A percentile compares a stretch with the other conserved stretches of the same genome.
Conservation (phyloP, 73 alveolate species). For the Stentor coeruleus region DNA sequence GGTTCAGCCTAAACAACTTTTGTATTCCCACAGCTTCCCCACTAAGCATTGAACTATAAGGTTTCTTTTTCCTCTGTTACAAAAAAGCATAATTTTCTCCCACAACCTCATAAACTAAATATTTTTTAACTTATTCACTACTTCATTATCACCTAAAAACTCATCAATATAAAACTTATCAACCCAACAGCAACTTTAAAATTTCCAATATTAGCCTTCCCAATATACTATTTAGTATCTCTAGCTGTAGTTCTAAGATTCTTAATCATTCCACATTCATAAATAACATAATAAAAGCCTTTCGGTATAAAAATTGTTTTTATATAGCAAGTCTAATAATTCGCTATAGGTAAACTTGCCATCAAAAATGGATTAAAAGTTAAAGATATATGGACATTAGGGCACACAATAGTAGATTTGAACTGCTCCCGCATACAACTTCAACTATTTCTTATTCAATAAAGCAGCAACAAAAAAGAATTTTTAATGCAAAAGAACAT, state of each 20-base stretch:
- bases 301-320: background rate
- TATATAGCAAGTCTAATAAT: background rate
- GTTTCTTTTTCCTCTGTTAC: background rate
- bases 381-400: constrained; percentile 64
- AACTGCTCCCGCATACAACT: constrained; percentile 73
- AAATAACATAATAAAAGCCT: background rate
- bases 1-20: background rate
- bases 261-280: background rate
- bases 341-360: constrained; percentile 85
- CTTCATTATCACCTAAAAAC: background rate
- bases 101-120: background rate
- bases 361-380: constrained; percentile 90
- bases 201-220: background rate
- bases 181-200: background rate
- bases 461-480: background rate
- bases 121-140: background rate
- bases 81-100: background rate
- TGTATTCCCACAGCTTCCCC: background rate
- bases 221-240: background rate
- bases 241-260: background rate
- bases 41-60: too few relatives aligned
- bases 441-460: background rate
- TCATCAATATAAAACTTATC: background rate
- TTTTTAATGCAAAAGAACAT: too few relatives aligned
- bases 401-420: constrained; percentile 80